Evolutionary conservation across 1,284 basidiomycete genomes (phyloP).

Genomic region (Stygiomarasmius scandens): DNA sequence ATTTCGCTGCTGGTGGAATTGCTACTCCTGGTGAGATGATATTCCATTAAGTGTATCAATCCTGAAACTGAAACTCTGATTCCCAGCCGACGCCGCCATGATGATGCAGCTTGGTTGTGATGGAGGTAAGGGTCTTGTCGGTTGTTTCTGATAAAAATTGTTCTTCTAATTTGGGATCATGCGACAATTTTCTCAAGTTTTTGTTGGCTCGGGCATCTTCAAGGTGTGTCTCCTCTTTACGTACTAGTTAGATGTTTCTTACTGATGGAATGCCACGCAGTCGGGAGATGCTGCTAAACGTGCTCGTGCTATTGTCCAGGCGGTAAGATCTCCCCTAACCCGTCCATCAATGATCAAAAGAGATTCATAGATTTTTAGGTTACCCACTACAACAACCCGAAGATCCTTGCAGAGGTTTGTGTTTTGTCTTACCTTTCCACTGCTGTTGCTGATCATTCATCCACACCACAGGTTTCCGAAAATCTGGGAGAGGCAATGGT

Average conservation of each 20-base stretch:
- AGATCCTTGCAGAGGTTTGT: conserved; percentile 75
- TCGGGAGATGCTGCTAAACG: conserved; percentile 94
- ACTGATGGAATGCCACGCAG: conserved; percentile 37
- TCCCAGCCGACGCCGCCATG: conserved; percentile 88
- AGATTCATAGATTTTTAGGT: conserved; percentile 46
- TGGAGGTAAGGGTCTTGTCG: conserved; percentile 64
- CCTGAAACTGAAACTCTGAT: not conserved
- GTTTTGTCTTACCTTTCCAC: conserved; percentile 2
- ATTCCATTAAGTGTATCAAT: not conserved
- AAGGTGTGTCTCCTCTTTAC: conserved; percentile 55
- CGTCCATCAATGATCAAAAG: conserved; percentile 5
- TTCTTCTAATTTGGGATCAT: conserved; percentile 1
- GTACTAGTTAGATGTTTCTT: not conserved
- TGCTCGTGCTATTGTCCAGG: conserved; percentile 96
- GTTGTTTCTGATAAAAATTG: conserved; percentile 17
- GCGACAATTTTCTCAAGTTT: conserved; percentile 54
- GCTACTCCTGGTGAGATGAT: conserved; percentile 82
- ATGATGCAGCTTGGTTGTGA: conserved; percentile 99
- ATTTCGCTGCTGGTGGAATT: conserved; percentile 95
- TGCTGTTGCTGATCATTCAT: conserved; percentile 13
- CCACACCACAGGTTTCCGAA: conserved; percentile 69
- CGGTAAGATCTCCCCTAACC: conserved; percentile 58
- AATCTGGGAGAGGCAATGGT: conserved; percentile 92
- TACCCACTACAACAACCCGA: conserved; percentile 95
- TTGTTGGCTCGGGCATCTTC: conserved; percentile 95